phyloP scores from a whole-genome alignment of 306 rosid genomes.

The Trifolium pratense region DNA sequence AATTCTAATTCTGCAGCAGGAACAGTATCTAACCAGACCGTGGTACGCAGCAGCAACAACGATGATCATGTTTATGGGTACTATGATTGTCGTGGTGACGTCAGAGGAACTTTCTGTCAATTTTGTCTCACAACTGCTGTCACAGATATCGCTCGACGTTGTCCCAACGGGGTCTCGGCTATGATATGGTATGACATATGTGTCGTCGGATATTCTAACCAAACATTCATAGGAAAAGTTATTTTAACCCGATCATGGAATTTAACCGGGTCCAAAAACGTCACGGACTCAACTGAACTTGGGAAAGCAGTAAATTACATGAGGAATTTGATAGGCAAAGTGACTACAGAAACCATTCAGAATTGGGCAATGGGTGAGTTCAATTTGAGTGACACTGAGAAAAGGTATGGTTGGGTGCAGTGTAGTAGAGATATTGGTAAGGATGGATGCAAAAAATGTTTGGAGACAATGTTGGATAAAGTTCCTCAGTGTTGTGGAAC shows the following conservation, averaged over 20 bases:
- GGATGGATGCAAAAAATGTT: slow-evolving; percentile 20
- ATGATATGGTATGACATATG: slow-evolving; percentile 38
- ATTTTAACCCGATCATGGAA: not conserved
- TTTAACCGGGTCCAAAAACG: not conserved
- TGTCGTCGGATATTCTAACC: slow-evolving; percentile 29
- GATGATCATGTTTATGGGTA: slow-evolving; percentile 13
- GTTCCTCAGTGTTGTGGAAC: slow-evolving; percentile 25
- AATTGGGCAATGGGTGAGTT: slow-evolving; percentile 18
- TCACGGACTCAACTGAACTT: slow-evolving; percentile 3
- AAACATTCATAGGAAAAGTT: not conserved
- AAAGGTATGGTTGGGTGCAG: slow-evolving; percentile 38
- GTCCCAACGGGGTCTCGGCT: slow-evolving; percentile 26
- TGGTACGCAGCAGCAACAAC: not conserved
- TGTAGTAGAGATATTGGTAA: slow-evolving; percentile 29
- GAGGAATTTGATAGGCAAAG: slow-evolving; percentile 26
- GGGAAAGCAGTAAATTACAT: not conserved
- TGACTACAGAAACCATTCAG: not conserved
- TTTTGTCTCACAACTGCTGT: slow-evolving; percentile 37
- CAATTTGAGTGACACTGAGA: not conserved
- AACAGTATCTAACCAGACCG: slow-evolving; percentile 11
- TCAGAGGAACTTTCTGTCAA: slow-evolving; percentile 7
- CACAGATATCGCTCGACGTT: not conserved
- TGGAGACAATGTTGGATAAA: slow-evolving; percentile 8
- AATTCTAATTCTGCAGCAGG: not conserved
- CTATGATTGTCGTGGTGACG: slow-evolving; percentile 30